Base-by-base conservation (phyloP, 768 basidiomycete species). In the Lactarius sanguifluus region DNA sequence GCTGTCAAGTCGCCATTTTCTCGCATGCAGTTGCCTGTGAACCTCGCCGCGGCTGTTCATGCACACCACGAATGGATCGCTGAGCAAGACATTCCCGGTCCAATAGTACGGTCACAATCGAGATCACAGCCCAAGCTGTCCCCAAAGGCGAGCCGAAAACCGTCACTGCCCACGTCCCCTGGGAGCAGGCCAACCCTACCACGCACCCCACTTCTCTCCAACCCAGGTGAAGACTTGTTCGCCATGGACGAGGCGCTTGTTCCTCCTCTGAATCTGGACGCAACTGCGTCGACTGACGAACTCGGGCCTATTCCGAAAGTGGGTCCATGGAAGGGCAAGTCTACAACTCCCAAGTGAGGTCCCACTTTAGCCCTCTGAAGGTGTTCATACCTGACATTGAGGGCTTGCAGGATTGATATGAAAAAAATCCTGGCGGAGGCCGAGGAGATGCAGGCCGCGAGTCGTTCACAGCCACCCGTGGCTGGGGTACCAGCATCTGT, bases 381-480 rank as follows among this genome's bases (percentile, higher is more conserved):
- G 4, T 5, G 13, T 52, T 43, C 25, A n/a, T 16, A 25, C 43
- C 59, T 60, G 40, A 65, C 12, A 34, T 20, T n/a, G 58, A 16
- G 34, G 0, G 0, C 50, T 28, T 67, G 10, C 67, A 94, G 91
- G 28, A 85, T 88, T 15, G 92, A 96, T 73, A 88, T 98, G 84
- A 90, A 89, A 71, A 77, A 84, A 18, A 85, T 98, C 64, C 92
- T 98, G 85, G 91, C 89, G 0, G 95, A 95, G 75, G 83, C 88
- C 1, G 86, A 82, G 45, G 59, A 50, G 32, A 57, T 77, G 72
- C 18, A 74, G 66, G 57, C 55, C 16, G 50, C 60, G 3, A 52
- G 38, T 40, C 66, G 66, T 25, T 40, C n/a, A 12, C 36, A 75
- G 71, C 62, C 72, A 59, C 18, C 64, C 66, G 23, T 64, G 59